These are phyloP conservation scores for Aspergillus unguis DNA, from an alignment of 2,329 filamentous ascomycete genomes.

Conservation along the genomic window DNA sequence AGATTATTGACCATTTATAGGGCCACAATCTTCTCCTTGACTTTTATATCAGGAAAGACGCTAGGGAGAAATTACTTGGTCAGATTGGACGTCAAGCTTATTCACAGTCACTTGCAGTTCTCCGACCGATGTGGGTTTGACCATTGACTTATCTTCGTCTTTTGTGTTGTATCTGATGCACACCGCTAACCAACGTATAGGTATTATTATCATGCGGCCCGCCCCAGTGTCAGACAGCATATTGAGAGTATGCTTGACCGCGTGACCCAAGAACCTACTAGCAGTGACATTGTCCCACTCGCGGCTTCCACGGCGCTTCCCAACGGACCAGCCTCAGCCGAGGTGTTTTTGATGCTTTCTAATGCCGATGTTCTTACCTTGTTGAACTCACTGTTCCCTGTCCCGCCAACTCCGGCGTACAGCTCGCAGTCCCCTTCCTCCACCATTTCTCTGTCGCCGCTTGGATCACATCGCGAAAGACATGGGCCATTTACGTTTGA, in stretches of 20 bases:
- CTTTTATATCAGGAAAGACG: conserved; percentile 88
- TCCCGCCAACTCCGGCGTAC: conserved; percentile 24
- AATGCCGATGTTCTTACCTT: conserved; percentile 75
- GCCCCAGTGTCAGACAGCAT: conserved; percentile 32
- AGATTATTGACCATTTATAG: conserved; percentile 39
- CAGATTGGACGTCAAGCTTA: conserved; percentile 79
- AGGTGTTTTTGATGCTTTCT: conserved; percentile 72
- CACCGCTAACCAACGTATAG: conserved; percentile 18
- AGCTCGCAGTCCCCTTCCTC: conserved; percentile 27
- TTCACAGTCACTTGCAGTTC: conserved; percentile 73
- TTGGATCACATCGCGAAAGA: conserved; percentile 21
- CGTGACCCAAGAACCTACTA: conserved; percentile 19
- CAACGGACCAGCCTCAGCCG: conserved; percentile 20
- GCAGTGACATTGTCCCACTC: conserved; percentile 25
- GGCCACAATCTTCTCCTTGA: conserved; percentile 68
- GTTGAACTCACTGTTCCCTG: conserved; percentile 77
- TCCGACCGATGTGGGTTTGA: conserved; percentile 61
- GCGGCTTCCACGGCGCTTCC: conserved; percentile 54
- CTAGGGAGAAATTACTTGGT: conserved; percentile 68
- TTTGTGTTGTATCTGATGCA: not conserved
- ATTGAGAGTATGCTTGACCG: conserved; percentile 39
- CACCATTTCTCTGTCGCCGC: conserved; percentile 22
- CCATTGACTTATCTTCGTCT: not conserved
- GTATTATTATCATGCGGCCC: conserved; percentile 35
- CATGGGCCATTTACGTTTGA: conserved; percentile 21